Base-by-base conservation (phyloP, 2,329 filamentous ascomycete genomes). In the Tolypocladium cylindrosporum region DNA sequence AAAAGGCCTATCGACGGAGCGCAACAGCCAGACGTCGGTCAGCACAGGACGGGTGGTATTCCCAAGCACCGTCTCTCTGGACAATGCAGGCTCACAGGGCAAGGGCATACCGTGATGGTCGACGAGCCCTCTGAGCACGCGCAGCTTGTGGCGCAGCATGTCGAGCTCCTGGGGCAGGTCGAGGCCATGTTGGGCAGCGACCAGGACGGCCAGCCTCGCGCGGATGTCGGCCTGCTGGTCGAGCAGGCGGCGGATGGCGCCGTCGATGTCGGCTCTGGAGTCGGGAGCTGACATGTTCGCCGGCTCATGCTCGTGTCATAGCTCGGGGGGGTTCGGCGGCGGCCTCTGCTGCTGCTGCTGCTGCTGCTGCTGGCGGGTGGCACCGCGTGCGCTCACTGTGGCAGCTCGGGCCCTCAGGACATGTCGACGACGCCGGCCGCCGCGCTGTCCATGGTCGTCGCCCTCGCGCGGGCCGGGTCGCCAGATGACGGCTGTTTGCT, bases 141-240 rank as follows among this genome's bases (percentile, higher is more conserved):
- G 76, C 57, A 79, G 71, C 68, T 84, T 84, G 68, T 81, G 76
- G 59, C 78, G 79, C 64, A 85, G 71, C 78, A 83, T 81, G 55
- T 76, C 74, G 36, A 82, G 71, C 71, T 84, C 81, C 54, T 75
- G 61, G 60, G 73, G 74, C 62, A 75, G 69, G 66, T 81, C 76
- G 56, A 76, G 72, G 54, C 74, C 74, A 70, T 78, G 76, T 62
- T 75, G 77, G 62, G 72, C 71, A 57, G 77, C 76, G 19, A 81
- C 72, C 54, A 82, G 68, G 59, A 72, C 72, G 58, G 76, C 74
- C 56, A 82, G 72, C 66, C 76, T 77, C 61, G 79, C 74, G 64
- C 80, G 77, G 64, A 81, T 79, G 61, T 79, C 77, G 65, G 77
- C 77, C 65, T 80, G 79, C 67, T 83, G 79, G 61, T 78, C 75